phyloP scores from a whole-genome alignment of 1,139 yeast genomes.

The Lodderomyces elongisporus region DNA sequence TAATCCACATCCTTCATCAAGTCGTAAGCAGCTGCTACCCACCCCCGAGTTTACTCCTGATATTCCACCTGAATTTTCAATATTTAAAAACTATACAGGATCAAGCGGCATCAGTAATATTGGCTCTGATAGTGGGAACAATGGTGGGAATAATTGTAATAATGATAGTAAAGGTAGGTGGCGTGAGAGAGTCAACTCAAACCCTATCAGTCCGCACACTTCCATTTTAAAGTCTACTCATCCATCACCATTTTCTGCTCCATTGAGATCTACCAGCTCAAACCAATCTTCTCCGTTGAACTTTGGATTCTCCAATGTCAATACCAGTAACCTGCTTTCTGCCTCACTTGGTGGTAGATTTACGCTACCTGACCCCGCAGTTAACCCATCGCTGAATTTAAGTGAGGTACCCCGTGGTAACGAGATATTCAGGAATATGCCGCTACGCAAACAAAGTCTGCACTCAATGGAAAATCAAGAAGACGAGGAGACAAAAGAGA shows the following conservation, averaged over 20 bases:
- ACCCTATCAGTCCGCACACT: constrained; percentile 14
- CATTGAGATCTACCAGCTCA: constrained; percentile 16
- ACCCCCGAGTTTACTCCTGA: constrained; percentile 45
- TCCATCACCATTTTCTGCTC: constrained; percentile 23
- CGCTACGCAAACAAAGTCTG: too few species aligned
- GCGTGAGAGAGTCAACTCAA: constrained; percentile 10
- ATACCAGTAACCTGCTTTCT: background rate
- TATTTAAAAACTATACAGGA: constrained; percentile 23
- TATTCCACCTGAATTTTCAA: constrained; percentile 31
- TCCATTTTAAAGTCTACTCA: constrained; percentile 15
- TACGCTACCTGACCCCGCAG: constrained; percentile 40
- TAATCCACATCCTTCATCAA: too few species aligned
- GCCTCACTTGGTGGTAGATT: constrained; percentile 16
- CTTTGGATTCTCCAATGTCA: constrained; percentile 3
- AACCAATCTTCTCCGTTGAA: constrained; percentile 7
- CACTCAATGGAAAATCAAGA: constrained; percentile 12
- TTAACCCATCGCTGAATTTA: constrained; percentile 14
- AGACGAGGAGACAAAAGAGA: constrained; percentile 14
- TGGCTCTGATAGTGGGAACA: too few species aligned
- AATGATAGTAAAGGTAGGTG: constrained; percentile 9
- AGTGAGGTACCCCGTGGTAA: constrained; percentile 21
- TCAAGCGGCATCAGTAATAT: background rate
- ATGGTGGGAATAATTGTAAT: too few species aligned
- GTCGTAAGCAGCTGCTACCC: constrained; percentile 24
- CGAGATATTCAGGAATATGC: background rate